phyloP scores from a whole-genome alignment of 1,284 basidiomycete genomes.

The Ganoderma sp. region DNA sequence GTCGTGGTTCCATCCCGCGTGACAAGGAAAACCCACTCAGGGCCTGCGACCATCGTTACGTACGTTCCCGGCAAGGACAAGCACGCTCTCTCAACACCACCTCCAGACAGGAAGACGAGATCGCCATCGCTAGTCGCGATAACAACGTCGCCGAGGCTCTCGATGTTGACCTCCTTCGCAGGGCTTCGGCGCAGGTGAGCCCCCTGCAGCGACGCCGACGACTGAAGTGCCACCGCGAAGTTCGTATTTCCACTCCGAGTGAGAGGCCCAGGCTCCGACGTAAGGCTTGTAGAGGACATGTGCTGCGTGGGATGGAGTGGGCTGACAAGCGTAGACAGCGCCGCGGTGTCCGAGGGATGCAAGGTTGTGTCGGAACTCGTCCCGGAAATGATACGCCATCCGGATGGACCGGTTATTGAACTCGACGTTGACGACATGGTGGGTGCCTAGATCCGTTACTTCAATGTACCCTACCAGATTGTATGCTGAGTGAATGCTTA shows the following conservation, averaged over 20 bases:
- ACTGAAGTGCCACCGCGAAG: slow-evolving; percentile 75
- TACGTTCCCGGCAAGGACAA: slow-evolving; percentile 90
- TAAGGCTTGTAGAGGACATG: slow-evolving; percentile 87
- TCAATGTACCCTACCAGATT: slow-evolving; percentile 95
- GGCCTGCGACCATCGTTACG: slow-evolving; percentile 86
- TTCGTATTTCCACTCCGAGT: slow-evolving; percentile 83
- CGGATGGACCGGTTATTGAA: slow-evolving; percentile 89
- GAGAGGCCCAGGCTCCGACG: slow-evolving; percentile 77
- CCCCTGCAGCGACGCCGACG: slow-evolving; percentile 83
- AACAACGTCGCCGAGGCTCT: slow-evolving; percentile 80
- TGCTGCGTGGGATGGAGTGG: slow-evolving; percentile 69
- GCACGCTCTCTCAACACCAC: slow-evolving; percentile 87
- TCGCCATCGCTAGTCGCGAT: slow-evolving; percentile 88
- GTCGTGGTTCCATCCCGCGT: slow-evolving; percentile 88
- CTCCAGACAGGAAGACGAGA: slow-evolving; percentile 90
- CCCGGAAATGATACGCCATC: slow-evolving; percentile 82
- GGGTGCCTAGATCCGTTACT: slow-evolving; percentile 89
- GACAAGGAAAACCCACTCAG: slow-evolving; percentile 87
- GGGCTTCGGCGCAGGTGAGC: slow-evolving; percentile 49
- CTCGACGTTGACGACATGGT: slow-evolving; percentile 92
- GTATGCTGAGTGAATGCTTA: slow-evolving; percentile 64
- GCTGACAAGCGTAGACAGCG: slow-evolving; percentile 79
- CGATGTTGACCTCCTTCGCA: slow-evolving; percentile 54
- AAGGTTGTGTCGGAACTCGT: too few relatives aligned
- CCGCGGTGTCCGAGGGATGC: slow-evolving; percentile 91